These are phyloP conservation scores for Tuber brumale DNA, from an alignment of 495 filamentous ascomycete genomes.

Conservation along the genomic window DNA sequence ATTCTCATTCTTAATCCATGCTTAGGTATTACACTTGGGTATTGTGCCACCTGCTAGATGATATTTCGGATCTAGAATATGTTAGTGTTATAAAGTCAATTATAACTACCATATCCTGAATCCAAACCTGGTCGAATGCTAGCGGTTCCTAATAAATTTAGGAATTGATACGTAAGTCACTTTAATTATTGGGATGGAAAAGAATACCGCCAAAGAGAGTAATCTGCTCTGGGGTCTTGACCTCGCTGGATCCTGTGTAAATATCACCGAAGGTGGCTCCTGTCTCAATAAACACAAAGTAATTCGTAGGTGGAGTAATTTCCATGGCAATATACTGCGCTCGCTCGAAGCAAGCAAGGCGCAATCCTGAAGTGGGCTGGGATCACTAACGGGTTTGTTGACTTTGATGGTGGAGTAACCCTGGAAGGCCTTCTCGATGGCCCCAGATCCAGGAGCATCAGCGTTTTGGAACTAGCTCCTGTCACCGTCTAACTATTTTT, in stretches of 20 bases:
- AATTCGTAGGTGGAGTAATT: slow-evolving; percentile 50
- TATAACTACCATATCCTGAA: background rate
- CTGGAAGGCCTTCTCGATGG: slow-evolving; percentile 15
- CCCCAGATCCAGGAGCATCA: slow-evolving; percentile 19
- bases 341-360: background rate
- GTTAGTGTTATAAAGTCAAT: background rate
- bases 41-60: slow-evolving; percentile 55
- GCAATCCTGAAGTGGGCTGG: background rate
- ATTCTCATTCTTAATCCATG: slow-evolving; percentile 57
- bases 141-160: slow-evolving; percentile 4
- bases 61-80: slow-evolving; percentile 55
- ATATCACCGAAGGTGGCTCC: slow-evolving; percentile 54
- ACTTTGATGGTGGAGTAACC: slow-evolving; percentile 28
- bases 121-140: slow-evolving; percentile 10
- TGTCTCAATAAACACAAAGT: slow-evolving; percentile 52
- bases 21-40: slow-evolving; percentile 53
- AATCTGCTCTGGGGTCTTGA: slow-evolving; percentile 51
- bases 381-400: background rate
- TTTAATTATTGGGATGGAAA: background rate
- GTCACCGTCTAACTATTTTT: slow-evolving; percentile 44
- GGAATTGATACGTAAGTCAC: background rate
- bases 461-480: slow-evolving; percentile 7
- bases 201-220: slow-evolving; percentile 48
- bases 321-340: slow-evolving; percentile 15
- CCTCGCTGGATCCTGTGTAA: slow-evolving; percentile 57